A percentile compares a stretch with the other conserved stretches of the same genome.
These are phyloP conservation scores for Fusarium sp. DNA, from an alignment of 2,329 filamentous ascomycete species.

Conservation along the genomic window DNA sequence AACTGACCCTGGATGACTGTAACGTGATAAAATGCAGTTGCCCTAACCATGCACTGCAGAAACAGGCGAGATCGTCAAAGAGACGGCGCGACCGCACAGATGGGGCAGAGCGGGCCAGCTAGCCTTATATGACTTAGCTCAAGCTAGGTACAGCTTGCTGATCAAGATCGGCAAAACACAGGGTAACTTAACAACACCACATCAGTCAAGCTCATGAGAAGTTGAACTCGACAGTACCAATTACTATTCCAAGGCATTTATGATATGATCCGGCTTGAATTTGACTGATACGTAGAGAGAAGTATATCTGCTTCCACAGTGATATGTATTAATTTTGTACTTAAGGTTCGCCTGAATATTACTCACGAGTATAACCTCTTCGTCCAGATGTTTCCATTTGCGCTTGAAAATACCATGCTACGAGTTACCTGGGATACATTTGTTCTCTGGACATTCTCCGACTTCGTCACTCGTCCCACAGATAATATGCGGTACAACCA, in stretches of 20 bases:
- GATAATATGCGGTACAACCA: neutral
- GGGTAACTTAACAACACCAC: neutral
- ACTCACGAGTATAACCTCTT: neutral
- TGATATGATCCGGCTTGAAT: neutral
- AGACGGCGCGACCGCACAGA: constrained; percentile 39
- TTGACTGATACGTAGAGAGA: too few species aligned
- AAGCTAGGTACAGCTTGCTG: constrained; percentile 2
- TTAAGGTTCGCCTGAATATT: neutral
- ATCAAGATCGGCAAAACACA: constrained; percentile 8
- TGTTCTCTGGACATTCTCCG: constrained; percentile 20
- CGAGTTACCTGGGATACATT: neutral
- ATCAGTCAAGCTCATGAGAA: neutral
- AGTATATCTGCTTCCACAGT: neutral
- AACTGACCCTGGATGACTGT: constrained; percentile 18
- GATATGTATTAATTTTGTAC: rapidly evolving
- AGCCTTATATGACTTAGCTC: constrained; percentile 26
- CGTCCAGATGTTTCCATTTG: neutral
- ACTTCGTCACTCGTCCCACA: constrained; percentile 13
- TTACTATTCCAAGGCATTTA: neutral
- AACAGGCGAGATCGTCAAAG: constrained; percentile 44
- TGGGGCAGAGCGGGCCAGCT: constrained; percentile 36
- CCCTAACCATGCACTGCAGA: constrained; percentile 36
- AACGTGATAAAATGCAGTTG: constrained; percentile 28
- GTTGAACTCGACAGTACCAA: neutral
- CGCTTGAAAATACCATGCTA: neutral